phyloP scores from a whole-genome alignment of 352 stramenopile species.

The Blastocystis sp. region DNA sequence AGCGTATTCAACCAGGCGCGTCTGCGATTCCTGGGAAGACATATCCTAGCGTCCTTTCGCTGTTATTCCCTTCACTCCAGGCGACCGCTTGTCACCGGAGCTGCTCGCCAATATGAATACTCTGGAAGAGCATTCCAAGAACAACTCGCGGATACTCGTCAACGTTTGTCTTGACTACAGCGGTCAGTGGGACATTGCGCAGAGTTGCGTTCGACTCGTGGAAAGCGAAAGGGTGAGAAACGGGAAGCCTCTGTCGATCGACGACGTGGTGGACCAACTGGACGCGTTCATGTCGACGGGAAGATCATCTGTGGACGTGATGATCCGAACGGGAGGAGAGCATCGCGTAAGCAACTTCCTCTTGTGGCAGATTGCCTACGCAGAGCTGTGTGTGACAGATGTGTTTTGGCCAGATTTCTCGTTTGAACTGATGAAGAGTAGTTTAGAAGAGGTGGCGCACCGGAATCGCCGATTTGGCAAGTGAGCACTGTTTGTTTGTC shows the following conservation, averaged over 20 bases:
- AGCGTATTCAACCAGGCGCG: conserved; percentile 36
- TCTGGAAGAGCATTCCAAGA: conserved; percentile 9
- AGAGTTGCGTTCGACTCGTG: conserved; percentile 47
- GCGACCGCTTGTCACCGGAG: conserved; percentile 30
- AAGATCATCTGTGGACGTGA: conserved; percentile 74
- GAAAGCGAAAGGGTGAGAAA: conserved; percentile 61
- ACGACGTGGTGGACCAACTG: background rate
- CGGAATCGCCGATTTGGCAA: conserved; percentile 77
- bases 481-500: conserved; percentile 60
- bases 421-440: conserved; percentile 65
- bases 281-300: background rate
- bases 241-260: too few species aligned
- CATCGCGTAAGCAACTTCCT: conserved; percentile 87
- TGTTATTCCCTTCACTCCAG: background rate
- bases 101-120: conserved; percentile 33
- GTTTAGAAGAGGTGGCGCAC: conserved; percentile 71
- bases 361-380: conserved; percentile 84
- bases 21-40: conserved; percentile 51
- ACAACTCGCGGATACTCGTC: conserved; percentile 5
- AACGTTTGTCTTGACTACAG: conserved; percentile 57
- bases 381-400: conserved; percentile 83
- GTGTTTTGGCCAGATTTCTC: conserved; percentile 85
- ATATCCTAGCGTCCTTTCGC: conserved; percentile 18
- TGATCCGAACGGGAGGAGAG: conserved; percentile 86
- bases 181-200: conserved; percentile 54